Conservation (phyloP, 2,329 filamentous ascomycete genomes). For the Stagonosporopsis chrysanthemi region DNA sequence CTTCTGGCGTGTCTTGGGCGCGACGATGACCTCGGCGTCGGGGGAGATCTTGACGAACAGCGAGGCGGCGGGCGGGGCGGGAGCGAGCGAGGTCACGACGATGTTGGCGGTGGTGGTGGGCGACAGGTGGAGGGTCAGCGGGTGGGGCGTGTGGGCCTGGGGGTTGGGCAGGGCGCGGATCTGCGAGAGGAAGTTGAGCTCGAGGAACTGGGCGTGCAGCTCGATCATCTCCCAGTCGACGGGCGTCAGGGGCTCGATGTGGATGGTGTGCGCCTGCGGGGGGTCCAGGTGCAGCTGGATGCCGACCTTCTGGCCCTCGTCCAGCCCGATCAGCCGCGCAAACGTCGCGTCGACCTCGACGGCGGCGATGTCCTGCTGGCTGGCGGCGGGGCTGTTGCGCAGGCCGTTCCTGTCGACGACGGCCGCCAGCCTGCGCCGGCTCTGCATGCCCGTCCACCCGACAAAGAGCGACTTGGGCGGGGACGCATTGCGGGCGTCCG, state of each 20-base stretch:
- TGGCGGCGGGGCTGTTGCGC: conserved; percentile 62
- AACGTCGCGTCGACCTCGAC: conserved; percentile 90
- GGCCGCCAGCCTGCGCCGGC: conserved; percentile 79
- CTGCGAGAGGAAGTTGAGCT: conserved; percentile 90
- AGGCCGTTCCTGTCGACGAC: conserved; percentile 78
- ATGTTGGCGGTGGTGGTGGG: conserved; percentile 96
- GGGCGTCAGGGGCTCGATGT: conserved; percentile 93
- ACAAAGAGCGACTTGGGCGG: conserved; percentile 77
- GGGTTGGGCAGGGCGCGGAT: conserved; percentile 94
- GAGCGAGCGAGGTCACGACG: conserved; percentile 81
- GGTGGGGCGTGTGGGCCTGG: conserved; percentile 69
- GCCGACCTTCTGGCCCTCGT: conserved; percentile 79
- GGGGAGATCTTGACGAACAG: conserved; percentile 92
- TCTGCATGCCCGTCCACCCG: conserved; percentile 98
- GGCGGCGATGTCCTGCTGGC: conserved; percentile 77
- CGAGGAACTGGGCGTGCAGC: conserved; percentile 92
- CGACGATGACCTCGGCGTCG: conserved; percentile 96
- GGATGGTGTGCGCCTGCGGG: conserved; percentile 88
- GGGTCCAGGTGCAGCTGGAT: conserved; percentile 84
- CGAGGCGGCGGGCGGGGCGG: conserved; percentile 69
- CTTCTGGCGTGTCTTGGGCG: conserved; percentile 85
- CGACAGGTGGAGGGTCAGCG: conserved; percentile 89
- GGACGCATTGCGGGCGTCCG: conserved; percentile 51
- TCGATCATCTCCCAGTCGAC: conserved; percentile 99
- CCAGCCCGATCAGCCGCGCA: conserved; percentile 76